phyloP scores from a whole-genome alignment of 495 filamentous ascomycete genomes.

The Thermochaetoides thermophila region DNA sequence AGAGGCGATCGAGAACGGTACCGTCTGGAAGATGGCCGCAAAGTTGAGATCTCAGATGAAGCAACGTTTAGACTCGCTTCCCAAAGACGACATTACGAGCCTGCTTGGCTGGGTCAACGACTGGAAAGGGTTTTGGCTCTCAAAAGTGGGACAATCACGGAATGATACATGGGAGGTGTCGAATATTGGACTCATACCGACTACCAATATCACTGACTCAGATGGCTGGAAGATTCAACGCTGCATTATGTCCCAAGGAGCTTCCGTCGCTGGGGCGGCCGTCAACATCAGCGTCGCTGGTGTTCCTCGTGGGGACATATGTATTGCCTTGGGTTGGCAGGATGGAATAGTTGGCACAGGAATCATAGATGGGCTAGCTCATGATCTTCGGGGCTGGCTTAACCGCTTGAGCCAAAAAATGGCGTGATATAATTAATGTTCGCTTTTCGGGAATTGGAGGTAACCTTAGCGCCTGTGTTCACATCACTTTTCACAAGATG shows the following conservation, averaged over 20 bases:
- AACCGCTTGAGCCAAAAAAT: no score
- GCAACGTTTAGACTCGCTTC: slow-evolving; percentile 6
- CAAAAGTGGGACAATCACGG: slow-evolving; percentile 15
- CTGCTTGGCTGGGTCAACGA: slow-evolving; percentile 19
- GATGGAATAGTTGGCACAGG: slow-evolving; percentile 14
- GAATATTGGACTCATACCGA: slow-evolving; percentile 18
- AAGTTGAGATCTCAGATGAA: slow-evolving; percentile 12
- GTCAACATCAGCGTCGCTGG: slow-evolving; percentile 18
- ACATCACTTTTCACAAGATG: no score
- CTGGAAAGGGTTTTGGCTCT: slow-evolving; percentile 16
- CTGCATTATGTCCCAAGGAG: slow-evolving; percentile 21
- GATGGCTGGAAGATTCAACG: slow-evolving; percentile 16
- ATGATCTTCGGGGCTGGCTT: slow-evolving; percentile 19
- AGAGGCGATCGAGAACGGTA: slow-evolving; percentile 5
- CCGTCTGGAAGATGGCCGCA: slow-evolving; percentile 16
- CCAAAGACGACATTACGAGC: slow-evolving; percentile 19
- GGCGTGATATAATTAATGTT: no score
- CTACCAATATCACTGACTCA: not conserved
- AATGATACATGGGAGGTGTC: slow-evolving; percentile 16
- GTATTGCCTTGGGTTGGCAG: slow-evolving; percentile 19
- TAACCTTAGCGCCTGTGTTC: no score
- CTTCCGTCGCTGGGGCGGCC: slow-evolving; percentile 16
- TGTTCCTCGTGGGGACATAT: slow-evolving; percentile 13
- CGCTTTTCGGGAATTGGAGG: no score
- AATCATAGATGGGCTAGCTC: slow-evolving; percentile 14